These are phyloP conservation scores for Hyphodiscus sp. DNA, from an alignment of 2,329 filamentous ascomycete species.

Conservation along the genomic window DNA sequence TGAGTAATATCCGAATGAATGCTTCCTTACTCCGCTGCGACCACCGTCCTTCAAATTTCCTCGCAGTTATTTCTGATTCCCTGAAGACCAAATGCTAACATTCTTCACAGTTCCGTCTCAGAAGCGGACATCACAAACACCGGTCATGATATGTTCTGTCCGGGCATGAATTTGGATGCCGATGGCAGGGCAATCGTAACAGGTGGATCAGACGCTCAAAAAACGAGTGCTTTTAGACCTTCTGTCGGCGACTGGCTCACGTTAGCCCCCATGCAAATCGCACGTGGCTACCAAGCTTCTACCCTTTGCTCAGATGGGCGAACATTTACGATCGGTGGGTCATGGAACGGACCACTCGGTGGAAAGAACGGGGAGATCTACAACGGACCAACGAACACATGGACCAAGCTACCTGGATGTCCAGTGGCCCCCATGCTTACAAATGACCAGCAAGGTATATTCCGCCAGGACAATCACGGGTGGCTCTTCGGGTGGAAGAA, in stretches of 20 bases:
- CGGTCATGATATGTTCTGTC: conserved; percentile 20
- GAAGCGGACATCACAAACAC: conserved; percentile 23
- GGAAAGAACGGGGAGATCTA: conserved; percentile 54
- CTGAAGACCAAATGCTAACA: too few species aligned
- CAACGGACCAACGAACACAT: conserved; percentile 37
- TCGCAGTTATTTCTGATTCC: too few species aligned
- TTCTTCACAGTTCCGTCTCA: conserved; percentile 13
- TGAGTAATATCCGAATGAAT: too few species aligned
- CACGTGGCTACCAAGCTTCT: conserved; percentile 47
- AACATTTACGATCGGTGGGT: conserved; percentile 51
- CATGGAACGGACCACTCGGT: conserved; percentile 42
- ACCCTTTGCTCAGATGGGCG: conserved; percentile 44
- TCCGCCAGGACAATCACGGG: conserved; percentile 46
- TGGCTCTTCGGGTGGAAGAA: conserved; percentile 33
- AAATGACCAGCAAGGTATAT: conserved; percentile 36
- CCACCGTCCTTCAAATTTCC: too few species aligned
- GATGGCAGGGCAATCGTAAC: conserved; percentile 11
- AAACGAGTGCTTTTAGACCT: conserved; percentile 8
- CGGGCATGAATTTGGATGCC: conserved; percentile 11
- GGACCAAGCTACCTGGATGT: conserved; percentile 39
- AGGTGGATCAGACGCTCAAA: conserved; percentile 9
- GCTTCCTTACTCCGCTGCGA: too few species aligned
- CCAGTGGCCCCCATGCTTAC: conserved; percentile 45
- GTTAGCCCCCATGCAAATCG: conserved; percentile 38
- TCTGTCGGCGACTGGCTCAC: conserved; percentile 30